Evolutionary conservation across 179 eudicot genomes (phyloP).

Genomic region (Dionaea muscipula): DNA sequence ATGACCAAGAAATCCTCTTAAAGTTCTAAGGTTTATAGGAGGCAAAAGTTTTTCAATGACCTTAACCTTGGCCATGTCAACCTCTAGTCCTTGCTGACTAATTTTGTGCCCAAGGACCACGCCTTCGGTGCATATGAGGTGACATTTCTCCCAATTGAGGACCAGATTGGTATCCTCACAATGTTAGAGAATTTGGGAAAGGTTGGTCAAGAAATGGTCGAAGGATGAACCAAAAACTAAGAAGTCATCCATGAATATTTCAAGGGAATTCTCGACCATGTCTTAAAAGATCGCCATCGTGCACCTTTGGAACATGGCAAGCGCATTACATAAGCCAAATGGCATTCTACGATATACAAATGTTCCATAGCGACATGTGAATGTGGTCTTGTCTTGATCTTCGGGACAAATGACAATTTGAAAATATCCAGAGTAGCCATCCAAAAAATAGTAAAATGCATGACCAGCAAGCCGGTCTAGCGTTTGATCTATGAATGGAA

Average conservation of each 20-base stretch:
- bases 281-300: background rate
- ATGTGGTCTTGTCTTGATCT: background rate
- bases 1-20: background rate
- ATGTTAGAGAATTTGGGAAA: background rate
- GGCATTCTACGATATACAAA: background rate
- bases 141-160: background rate
- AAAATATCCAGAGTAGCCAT: background rate
- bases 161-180: background rate
- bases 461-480: background rate
- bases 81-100: background rate
- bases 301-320: background rate
- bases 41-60: background rate
- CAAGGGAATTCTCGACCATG: background rate
- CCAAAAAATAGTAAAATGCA: background rate
- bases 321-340: too few relatives aligned
- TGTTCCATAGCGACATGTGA: background rate
- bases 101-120: background rate
- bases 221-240: background rate
- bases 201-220: background rate
- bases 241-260: background rate
- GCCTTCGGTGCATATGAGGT: background rate
- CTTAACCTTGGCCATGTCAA: background rate
- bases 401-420: background rate
- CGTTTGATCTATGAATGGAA: background rate
- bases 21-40: background rate